Evolutionary conservation across 768 basidiomycete species (phyloP), one percentile per base, ranked within the genome.

Genomic region (Trametes sanguinea): DNA sequence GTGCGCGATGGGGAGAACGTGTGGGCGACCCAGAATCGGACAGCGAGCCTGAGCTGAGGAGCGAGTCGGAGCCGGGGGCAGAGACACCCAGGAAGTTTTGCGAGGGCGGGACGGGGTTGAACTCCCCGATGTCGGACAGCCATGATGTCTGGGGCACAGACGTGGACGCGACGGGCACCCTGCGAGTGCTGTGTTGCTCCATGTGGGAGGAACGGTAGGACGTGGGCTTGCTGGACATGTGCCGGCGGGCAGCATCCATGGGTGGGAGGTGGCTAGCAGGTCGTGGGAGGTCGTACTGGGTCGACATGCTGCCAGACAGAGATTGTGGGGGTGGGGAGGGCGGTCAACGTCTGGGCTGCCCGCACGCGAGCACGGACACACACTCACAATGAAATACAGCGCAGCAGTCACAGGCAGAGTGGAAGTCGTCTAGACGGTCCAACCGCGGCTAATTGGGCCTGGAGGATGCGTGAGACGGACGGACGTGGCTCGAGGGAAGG

Each of bases 361-460:
- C 14, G 43, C 44, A 35, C 16, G 43, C 42, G 22, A 40, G 35
- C 35, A 37, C 5, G 17, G 43, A 43, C 17, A 10, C 4, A 22
- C 13, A 57, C 62, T 63, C 53, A 59, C 48, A 35, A 44, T 54
- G 4, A 45, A 45, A 51, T 32, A 45, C 27, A 32, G 52, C 35
- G 48, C 46, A 43, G 39, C 45, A 57, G 57, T 53, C 58, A 57
- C 48, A 47, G 27, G 50, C 44, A 57, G 57, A 51, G 43, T 32
- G 40, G 35, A 55, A n/a, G 63, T 60, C 54, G 57, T 64, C 63
- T 48, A 60, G 54, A 64, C 58, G 14, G 51, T 43, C 27, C 50
- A 11, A 53, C 58, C 58, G 52, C 54, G 40, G 58, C 51, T 64
- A 64, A 47, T 60, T 22, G 60, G 55, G 63, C 63, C 63, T 64